Evolutionary conservation across 1,139 yeast species (phyloP), one percentile per base, ranked within the genome.

Genomic region (Geotrichum candidum): DNA sequence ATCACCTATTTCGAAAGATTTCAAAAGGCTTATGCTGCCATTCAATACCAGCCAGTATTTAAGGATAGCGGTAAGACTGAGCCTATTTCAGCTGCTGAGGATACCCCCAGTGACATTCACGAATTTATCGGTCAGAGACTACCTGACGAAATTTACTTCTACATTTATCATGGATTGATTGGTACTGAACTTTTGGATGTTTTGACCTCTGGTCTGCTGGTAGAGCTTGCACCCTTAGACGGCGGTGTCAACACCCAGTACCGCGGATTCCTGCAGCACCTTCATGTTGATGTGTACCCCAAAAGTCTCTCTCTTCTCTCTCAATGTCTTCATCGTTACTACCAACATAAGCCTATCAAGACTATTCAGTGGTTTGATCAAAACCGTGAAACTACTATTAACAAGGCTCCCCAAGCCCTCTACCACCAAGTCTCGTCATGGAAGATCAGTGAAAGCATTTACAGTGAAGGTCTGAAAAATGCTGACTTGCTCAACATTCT

Each of bases 111-210:
- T 65, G 96, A 91, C 72, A 79, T 90, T 27, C 96, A 90, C 70
- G 94, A 87, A 58, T 82, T 92, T 60, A 81, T 94, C 59, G 91
- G 96, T 3, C 92, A 89, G 72, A 82, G 95, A 70, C 78, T 94
- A 60, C 96, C 98, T 1, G 89, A 91, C 56, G 98, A 92, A 74
- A 79, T 88, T 55, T 87, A 85, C 71, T 90, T 87, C 71, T 94
- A 91, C 74, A 84, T 86, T 70, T 86, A 96, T 0, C 75, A 88
- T 60, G 99, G 98, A 0, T 73, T 92, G 53, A 77, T 88, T 31
- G 84, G 88, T 7, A 79, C 88, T 7, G 85, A 84, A 64, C 73
- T 89, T 51, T 78, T 88, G 58, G 89, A 88, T 65, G 83, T 90
- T 0, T 79, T 91, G 27, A 80, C 89, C 0, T 84, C 83, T 61